phyloP scores from a whole-genome alignment of 1,139 yeast species.

The Magnusiomyces ingens region DNA sequence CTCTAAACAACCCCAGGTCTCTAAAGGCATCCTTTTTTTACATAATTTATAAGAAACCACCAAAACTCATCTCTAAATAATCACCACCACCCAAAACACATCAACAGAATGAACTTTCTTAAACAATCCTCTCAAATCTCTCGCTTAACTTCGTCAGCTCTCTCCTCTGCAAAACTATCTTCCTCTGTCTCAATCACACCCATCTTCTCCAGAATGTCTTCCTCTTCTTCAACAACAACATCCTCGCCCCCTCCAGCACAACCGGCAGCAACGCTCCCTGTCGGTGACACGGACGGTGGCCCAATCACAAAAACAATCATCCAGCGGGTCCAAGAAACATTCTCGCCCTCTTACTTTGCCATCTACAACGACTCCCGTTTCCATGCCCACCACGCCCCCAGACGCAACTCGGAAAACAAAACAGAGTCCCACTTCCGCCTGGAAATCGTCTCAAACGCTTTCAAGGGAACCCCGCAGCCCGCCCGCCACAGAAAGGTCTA shows the following conservation, averaged over 20 bases:
- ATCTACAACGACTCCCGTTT: constrained; percentile 78
- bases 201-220: constrained; percentile 5
- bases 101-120: not conserved
- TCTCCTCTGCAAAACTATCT: not conserved
- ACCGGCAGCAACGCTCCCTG: not conserved
- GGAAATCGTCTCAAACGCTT: constrained; percentile 63
- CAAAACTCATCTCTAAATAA: too few species aligned
- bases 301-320: constrained; percentile 50
- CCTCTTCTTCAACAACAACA: not conserved
- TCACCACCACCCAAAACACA: too few species aligned
- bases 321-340: constrained; percentile 40
- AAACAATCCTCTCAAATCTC: not conserved
- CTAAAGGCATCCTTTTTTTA: too few species aligned
- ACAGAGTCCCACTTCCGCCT: constrained; percentile 74
- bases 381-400: constrained; percentile 84
- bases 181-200: not conserved
- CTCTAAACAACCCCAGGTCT: not conserved
- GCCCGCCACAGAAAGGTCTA: constrained; percentile 76
- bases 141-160: not conserved
- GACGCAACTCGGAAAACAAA: constrained; percentile 64
- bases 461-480: constrained; percentile 63
- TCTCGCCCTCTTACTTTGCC: constrained; percentile 49
- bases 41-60: too few species aligned
- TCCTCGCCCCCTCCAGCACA: too few species aligned
- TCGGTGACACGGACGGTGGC: constrained; percentile 16